Evolutionary conservation across 768 basidiomycete genomes (phyloP).

Genomic region (Mycena rosella): DNA sequence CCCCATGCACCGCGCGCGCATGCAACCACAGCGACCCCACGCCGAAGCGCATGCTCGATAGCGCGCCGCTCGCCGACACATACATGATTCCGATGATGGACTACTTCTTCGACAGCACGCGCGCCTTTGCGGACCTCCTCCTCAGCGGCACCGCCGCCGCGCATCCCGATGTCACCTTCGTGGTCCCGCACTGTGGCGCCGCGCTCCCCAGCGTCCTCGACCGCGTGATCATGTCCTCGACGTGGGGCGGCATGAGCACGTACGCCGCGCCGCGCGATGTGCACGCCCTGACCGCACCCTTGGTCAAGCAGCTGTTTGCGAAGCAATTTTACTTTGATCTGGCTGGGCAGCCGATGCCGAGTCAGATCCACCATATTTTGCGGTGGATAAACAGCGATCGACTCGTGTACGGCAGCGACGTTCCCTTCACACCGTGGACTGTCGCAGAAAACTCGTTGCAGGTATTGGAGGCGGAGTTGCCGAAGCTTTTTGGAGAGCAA

Average conservation of each 20-base stretch:
- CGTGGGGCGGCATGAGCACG: not conserved
- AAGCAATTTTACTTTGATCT: slow-evolving; percentile 7
- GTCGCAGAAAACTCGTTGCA: not conserved
- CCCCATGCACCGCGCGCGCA: not conserved
- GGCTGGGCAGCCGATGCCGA: slow-evolving; percentile 7
- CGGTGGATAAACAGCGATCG: slow-evolving; percentile 3
- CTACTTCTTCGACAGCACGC: slow-evolving; percentile 12
- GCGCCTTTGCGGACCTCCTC: slow-evolving; percentile 8
- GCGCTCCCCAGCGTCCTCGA: slow-evolving; percentile 12
- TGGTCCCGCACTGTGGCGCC: slow-evolving; percentile 9
- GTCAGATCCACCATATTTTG: slow-evolving; percentile 1
- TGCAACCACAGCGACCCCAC: not conserved
- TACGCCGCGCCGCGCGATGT: not conserved
- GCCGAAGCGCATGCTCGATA: not conserved
- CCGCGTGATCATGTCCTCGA: not conserved
- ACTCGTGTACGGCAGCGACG: not conserved
- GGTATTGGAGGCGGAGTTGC: not conserved
- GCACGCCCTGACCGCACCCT: not conserved
- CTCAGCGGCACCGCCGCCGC: slow-evolving; percentile 11
- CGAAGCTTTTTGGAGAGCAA: not conserved
- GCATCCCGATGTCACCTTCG: slow-evolving; percentile 5
- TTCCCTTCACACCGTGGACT: not conserved
- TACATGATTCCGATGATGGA: not conserved
- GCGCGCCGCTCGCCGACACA: not conserved
- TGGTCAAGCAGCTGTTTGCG: not conserved